Evolutionary conservation across 306 rosid species (phyloP).

Genomic region (Herpetospermum pedunculosum): DNA sequence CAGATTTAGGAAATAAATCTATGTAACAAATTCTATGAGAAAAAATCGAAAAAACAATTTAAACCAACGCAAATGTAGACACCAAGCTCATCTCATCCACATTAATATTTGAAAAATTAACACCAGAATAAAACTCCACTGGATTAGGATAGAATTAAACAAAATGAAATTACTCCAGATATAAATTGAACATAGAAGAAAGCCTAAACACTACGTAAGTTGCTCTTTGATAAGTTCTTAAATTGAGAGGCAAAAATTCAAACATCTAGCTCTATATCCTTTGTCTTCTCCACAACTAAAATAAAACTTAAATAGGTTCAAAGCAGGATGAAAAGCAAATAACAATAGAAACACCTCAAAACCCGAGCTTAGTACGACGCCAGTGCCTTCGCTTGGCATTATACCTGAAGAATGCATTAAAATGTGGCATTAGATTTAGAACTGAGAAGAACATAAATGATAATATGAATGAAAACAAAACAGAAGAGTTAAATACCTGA

Average conservation of each 20-base stretch:
- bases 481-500: slow-evolving; percentile 27
- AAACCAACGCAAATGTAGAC: no score
- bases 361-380: slow-evolving; percentile 54
- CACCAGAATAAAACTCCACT: not conserved
- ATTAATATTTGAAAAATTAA: not conserved
- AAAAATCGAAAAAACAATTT: no score
- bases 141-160: not conserved
- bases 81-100: not conserved
- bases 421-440: not conserved
- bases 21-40: no score
- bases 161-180: slow-evolving; percentile 6
- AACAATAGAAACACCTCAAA: slow-evolving; percentile 18
- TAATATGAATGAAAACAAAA: accelerated
- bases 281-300: not conserved
- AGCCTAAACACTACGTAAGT: not conserved
- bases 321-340: not conserved
- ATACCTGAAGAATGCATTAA: slow-evolving; percentile 21
- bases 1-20: no score
- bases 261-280: not conserved
- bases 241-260: not conserved
- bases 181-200: not conserved
- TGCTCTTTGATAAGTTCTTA: not conserved
- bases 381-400: slow-evolving; percentile 50
- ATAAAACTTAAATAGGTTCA: not conserved
- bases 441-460: not conserved